Evolutionary conservation across 164 flowering plant species (phyloP).

Genomic region (Aristolochia fimbriata): DNA sequence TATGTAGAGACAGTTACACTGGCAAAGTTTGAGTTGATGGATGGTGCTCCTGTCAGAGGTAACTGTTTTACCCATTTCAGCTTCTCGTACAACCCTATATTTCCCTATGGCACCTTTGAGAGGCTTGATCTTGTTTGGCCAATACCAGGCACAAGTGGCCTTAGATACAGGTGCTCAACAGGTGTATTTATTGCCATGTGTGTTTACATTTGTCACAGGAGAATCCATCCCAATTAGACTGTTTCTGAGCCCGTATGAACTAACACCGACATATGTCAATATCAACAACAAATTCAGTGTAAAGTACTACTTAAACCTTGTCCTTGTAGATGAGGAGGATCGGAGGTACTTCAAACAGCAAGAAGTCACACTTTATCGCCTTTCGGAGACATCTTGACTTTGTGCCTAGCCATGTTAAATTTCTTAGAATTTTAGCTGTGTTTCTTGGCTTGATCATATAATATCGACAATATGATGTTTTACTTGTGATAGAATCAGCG

Average conservation of each 20-base stretch:
- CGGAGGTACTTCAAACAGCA: constrained; percentile 29
- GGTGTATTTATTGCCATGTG: neutral
- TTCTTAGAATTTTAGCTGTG: neutral
- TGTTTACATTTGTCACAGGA: constrained; percentile 13
- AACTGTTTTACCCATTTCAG: neutral
- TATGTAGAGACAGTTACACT: constrained; percentile 95
- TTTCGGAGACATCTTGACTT: constrained; percentile 15
- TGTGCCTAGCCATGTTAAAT: neutral
- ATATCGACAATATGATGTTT: too few species aligned
- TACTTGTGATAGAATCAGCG: too few species aligned
- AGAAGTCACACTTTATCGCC: constrained; percentile 23
- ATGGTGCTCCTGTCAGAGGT: constrained; percentile 99
- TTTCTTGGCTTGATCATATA: too few species aligned
- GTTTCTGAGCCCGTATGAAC: constrained; percentile 27
- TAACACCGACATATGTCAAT: constrained; percentile 29
- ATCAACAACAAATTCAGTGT: constrained; percentile 28
- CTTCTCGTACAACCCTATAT: too few species aligned
- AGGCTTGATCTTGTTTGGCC: too few species aligned
- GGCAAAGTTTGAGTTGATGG: constrained; percentile 93
- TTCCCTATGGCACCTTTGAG: too few species aligned
- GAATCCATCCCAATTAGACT: constrained; percentile 27
- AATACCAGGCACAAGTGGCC: neutral
- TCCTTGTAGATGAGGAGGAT: constrained; percentile 27
- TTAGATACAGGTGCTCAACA: neutral
- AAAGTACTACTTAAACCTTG: constrained; percentile 26